phyloP scores from a whole-genome alignment of 345 rosid species.

The Heritiera fomes region DNA sequence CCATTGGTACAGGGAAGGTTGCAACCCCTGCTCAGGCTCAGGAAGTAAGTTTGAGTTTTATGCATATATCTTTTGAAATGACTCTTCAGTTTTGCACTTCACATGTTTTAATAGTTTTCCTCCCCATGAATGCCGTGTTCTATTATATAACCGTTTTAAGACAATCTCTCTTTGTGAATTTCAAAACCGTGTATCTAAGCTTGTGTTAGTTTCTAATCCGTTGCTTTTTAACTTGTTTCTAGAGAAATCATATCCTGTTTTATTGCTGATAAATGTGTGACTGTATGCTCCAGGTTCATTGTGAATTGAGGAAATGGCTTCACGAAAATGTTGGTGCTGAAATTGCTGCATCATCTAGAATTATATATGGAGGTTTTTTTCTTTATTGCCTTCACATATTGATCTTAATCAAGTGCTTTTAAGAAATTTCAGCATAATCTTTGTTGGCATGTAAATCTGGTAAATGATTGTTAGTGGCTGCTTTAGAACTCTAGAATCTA shows the following conservation, averaged over 20 bases:
- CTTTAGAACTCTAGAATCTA: background rate
- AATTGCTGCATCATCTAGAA: slow-evolving; percentile 60
- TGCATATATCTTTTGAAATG: background rate
- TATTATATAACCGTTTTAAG: background rate
- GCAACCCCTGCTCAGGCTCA: slow-evolving; percentile 81
- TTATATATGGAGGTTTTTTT: slow-evolving; percentile 70
- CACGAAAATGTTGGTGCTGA: slow-evolving; percentile 52
- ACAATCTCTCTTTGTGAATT: background rate
- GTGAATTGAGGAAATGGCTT: slow-evolving; percentile 71
- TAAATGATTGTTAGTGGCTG: background rate
- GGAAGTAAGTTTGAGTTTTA: slow-evolving; percentile 46
- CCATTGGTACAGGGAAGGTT: slow-evolving; percentile 83
- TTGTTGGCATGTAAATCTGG: background rate
- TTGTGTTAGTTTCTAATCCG: background rate
- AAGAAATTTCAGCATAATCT: background rate
- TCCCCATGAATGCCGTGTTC: background rate
- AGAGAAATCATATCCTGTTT: background rate
- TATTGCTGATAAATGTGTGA: background rate
- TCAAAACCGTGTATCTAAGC: background rate
- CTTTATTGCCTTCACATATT: background rate
- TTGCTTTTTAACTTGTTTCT: background rate
- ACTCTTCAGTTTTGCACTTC: background rate
- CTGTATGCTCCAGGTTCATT: slow-evolving; percentile 49
- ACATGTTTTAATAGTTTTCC: background rate
- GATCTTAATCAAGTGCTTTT: background rate